Evolutionary conservation across 2,329 filamentous ascomycete species (phyloP).

Genomic region (Escovopsis sp.): DNA sequence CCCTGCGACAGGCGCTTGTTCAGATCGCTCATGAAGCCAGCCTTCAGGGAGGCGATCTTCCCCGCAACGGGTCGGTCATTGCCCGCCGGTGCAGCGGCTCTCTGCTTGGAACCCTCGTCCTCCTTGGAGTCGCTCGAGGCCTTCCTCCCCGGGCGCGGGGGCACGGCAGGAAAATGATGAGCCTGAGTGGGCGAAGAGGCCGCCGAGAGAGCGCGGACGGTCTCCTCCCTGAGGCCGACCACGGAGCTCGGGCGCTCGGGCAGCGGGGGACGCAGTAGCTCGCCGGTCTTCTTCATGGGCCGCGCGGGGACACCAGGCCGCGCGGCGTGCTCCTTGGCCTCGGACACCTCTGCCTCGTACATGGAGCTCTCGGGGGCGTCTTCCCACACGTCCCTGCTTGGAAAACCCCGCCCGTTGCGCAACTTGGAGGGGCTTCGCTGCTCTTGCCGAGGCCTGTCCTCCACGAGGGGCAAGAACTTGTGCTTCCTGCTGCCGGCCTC

Average conservation of each 20-base stretch:
- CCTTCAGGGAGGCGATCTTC: slow-evolving; percentile 84
- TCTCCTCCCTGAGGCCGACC: slow-evolving; percentile 22
- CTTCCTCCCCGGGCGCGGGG: slow-evolving; percentile 45
- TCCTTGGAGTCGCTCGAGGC: slow-evolving; percentile 24
- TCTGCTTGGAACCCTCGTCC: slow-evolving; percentile 32
- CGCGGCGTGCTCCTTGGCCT: slow-evolving; percentile 14
- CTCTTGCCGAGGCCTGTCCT: slow-evolving; percentile 26
- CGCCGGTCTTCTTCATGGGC: slow-evolving; percentile 25
- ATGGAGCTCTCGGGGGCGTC: slow-evolving; percentile 74
- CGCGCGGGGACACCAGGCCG: slow-evolving; percentile 10
- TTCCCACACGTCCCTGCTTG: slow-evolving; percentile 89
- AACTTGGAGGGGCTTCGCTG: slow-evolving; percentile 36
- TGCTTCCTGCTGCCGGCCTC: slow-evolving; percentile 23
- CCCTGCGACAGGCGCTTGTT: slow-evolving; percentile 81
- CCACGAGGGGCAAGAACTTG: slow-evolving; percentile 13
- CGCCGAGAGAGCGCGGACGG: slow-evolving; percentile 14
- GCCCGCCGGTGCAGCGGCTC: slow-evolving; percentile 57
- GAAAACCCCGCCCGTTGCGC: slow-evolving; percentile 54
- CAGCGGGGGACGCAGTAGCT: slow-evolving; percentile 24
- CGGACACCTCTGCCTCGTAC: slow-evolving; percentile 57
- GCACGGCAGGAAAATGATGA: slow-evolving; percentile 44
- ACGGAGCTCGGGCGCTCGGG: slow-evolving; percentile 41
- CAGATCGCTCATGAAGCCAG: slow-evolving; percentile 82
- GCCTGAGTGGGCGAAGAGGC: slow-evolving; percentile 24
- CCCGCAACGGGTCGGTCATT: slow-evolving; percentile 58